Evolutionary conservation across 306 rosid genomes (phyloP).

Genomic region (Lathyrus oleraceus): DNA sequence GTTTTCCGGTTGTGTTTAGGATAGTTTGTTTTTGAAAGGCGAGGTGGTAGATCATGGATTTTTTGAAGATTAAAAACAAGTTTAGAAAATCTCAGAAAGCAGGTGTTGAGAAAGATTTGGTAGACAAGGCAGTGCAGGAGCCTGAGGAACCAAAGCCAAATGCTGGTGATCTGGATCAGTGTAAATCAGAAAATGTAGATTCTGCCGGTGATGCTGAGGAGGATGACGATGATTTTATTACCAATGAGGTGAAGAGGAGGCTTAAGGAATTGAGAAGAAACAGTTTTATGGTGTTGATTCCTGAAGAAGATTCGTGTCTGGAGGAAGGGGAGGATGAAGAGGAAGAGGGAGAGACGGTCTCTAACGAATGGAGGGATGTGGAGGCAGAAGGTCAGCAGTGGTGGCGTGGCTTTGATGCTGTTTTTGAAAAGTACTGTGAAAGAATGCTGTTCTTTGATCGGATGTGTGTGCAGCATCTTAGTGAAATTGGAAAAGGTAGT

Average conservation of each 20-base stretch:
- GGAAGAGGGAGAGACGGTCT: conserved; percentile 53
- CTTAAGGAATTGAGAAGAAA: conserved; percentile 89
- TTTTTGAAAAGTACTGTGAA: conserved; percentile 82
- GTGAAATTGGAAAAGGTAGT: conserved; percentile 57
- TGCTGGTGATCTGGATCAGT: conserved; percentile 37
- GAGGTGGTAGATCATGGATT: conserved; percentile 52
- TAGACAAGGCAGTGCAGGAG: conserved; percentile 45
- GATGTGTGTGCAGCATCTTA: conserved; percentile 62
- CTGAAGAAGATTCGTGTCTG: conserved; percentile 78
- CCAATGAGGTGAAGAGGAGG: conserved; percentile 88
- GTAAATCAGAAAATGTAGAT: conserved; percentile 56
- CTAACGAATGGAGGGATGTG: conserved; percentile 90
- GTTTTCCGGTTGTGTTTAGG: neutral
- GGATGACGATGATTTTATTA: conserved; percentile 87
- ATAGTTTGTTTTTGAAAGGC: conserved; percentile 27
- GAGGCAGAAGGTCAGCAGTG: conserved; percentile 95
- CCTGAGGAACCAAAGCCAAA: conserved; percentile 56
- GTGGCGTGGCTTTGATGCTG: conserved; percentile 95
- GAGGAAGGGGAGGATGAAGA: conserved; percentile 84
- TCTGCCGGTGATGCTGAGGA: conserved; percentile 66
- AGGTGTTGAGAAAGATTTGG: conserved; percentile 43
- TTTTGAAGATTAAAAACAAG: conserved; percentile 63
- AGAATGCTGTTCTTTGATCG: conserved; percentile 84
- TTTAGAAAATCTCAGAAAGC: conserved; percentile 66
- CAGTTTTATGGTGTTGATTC: conserved; percentile 95